Evolutionary conservation across 2,329 filamentous ascomycete species (phyloP).

Genomic region (Aspergillus puulaauensis): DNA sequence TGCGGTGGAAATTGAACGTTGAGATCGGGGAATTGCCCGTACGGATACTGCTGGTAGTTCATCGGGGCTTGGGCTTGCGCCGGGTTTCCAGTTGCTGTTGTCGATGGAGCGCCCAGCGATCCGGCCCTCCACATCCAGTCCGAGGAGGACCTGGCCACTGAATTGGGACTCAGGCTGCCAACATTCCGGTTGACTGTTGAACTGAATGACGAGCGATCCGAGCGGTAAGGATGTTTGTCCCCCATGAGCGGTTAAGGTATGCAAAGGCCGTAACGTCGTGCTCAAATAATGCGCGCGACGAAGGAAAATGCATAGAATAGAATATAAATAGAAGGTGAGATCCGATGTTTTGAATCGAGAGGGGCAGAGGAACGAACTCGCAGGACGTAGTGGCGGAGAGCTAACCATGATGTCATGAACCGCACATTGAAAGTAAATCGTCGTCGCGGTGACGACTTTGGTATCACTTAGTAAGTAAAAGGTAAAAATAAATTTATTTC

Average conservation of each 20-base stretch:
- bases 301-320: background rate
- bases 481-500: background rate
- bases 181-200: background rate
- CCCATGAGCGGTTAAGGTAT: background rate
- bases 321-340: background rate
- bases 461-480: background rate
- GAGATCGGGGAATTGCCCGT: background rate
- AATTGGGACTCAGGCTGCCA: background rate
- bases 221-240: background rate
- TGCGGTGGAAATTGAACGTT: background rate
- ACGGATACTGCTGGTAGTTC: constrained; percentile 9
- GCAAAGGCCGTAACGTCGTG: background rate
- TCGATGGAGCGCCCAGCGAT: background rate
- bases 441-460: background rate
- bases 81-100: background rate
- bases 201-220: background rate
- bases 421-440: background rate
- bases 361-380: background rate
- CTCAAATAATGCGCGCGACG: background rate
- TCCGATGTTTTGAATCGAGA: background rate
- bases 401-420: constrained; percentile 6
- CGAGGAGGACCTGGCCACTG: background rate
- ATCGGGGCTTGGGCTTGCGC: background rate
- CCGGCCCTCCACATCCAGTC: constrained; percentile 15
- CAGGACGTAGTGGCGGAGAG: background rate